Conservation (phyloP, 352 stramenopile species). For the Phytopythium delawarense region DNA sequence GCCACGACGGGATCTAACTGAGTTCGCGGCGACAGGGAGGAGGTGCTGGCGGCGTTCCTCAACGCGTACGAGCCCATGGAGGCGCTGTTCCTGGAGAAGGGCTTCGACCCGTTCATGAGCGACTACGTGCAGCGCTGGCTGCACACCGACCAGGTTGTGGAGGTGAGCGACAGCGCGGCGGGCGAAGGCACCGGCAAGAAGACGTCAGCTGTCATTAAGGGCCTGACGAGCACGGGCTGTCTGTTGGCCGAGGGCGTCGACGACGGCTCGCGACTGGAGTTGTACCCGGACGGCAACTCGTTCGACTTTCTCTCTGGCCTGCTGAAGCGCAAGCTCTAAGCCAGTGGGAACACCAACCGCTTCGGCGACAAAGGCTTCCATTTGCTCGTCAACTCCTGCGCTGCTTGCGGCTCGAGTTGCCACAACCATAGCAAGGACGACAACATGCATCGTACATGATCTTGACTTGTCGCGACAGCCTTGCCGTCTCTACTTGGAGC, state of each 20-base stretch:
- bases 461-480: not conserved
- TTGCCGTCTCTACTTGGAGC: constrained; percentile 54
- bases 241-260: constrained; percentile 55
- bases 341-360: not conserved
- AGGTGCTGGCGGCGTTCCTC: constrained; percentile 85
- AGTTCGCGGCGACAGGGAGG: constrained; percentile 42
- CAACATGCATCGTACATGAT: constrained; percentile 7
- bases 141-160: constrained; percentile 80
- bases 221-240: constrained; percentile 72
- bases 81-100: constrained; percentile 67
- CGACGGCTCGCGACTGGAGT: constrained; percentile 62
- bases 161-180: constrained; percentile 44
- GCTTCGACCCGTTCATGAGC: constrained; percentile 82
- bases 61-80: constrained; percentile 88
- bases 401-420: not conserved
- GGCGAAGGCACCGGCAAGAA: constrained; percentile 37
- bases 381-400: not conserved
- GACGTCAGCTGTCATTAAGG: constrained; percentile 66
- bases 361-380: not conserved
- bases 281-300: constrained; percentile 89
- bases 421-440: not conserved
- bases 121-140: constrained; percentile 85
- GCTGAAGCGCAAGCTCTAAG: constrained; percentile 81
- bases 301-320: constrained; percentile 87
- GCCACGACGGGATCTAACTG: not conserved